Evolutionary conservation across 2,329 filamentous ascomycete species (phyloP).

Genomic region (Mollisia scopiformis): DNA sequence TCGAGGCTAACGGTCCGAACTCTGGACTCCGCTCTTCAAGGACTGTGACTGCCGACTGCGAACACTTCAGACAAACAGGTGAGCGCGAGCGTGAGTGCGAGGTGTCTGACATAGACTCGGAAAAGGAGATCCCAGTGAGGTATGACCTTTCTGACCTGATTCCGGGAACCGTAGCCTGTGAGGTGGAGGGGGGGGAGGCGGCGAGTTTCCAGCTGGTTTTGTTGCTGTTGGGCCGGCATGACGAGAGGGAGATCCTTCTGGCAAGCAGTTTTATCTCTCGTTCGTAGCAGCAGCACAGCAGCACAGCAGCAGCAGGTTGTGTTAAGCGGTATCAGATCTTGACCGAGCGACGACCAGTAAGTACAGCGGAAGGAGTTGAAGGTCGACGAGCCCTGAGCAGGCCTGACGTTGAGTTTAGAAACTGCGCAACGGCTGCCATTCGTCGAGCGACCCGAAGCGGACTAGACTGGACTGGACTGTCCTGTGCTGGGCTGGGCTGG

Average conservation of each 20-base stretch:
- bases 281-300: no score
- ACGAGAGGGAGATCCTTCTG: background rate
- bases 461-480: background rate
- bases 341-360: slow-evolving; percentile 9
- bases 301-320: background rate
- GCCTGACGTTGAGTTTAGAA: slow-evolving; percentile 23
- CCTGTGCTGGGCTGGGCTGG: background rate
- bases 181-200: background rate
- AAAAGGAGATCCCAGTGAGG: background rate
- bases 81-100: background rate
- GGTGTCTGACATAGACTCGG: slow-evolving; percentile 2
- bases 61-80: slow-evolving; percentile 3
- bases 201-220: slow-evolving; percentile 6
- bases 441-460: background rate
- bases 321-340: slow-evolving; percentile 18
- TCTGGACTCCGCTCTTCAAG: no score
- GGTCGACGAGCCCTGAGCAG: background rate
- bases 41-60: background rate
- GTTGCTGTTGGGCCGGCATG: slow-evolving; percentile 4
- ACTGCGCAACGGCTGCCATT: slow-evolving; percentile 4
- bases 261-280: slow-evolving; percentile 14
- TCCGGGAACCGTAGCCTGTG: background rate
- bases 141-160: background rate
- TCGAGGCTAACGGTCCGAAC: slow-evolving; percentile 17
- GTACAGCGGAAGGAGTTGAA: background rate